Percentiles rank a stretch among this genome's conserved stretches.
These are phyloP conservation scores for Rhododendron griersonianum DNA, from an alignment of 148 eudicot species.

Conservation along the genomic window DNA sequence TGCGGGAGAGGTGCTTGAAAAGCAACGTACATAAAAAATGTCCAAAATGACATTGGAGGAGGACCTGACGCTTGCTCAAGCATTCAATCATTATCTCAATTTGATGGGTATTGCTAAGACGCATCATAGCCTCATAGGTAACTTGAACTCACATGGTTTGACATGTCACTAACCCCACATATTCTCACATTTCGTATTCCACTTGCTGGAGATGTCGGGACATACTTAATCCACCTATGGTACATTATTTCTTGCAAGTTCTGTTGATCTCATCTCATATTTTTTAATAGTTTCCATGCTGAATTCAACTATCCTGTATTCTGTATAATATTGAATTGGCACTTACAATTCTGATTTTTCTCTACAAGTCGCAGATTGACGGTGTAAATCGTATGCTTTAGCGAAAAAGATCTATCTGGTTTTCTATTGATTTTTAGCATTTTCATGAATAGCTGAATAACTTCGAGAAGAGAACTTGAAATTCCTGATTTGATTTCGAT, in stretches of 20 bases:
- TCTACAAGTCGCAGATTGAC: background rate
- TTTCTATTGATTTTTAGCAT: background rate
- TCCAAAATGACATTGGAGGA: slow-evolving; percentile 79
- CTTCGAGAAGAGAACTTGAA: background rate
- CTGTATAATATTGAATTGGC: background rate
- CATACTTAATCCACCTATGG: background rate
- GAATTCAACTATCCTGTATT: background rate
- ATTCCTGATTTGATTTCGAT: background rate
- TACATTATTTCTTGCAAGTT: background rate
- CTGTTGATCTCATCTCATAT: background rate
- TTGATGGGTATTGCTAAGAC: slow-evolving; percentile 85
- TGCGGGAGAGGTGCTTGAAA: slow-evolving; percentile 73
- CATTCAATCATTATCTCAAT: slow-evolving; percentile 74
- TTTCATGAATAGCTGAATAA: background rate
- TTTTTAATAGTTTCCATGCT: background rate
- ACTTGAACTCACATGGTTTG: background rate
- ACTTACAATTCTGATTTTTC: background rate
- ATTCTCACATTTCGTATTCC: background rate
- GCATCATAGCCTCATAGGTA: slow-evolving; percentile 94
- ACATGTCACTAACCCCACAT: background rate
- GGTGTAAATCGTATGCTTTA: background rate
- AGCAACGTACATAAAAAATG: slow-evolving; percentile 65
- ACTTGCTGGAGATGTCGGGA: background rate
- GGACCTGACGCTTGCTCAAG: slow-evolving; percentile 58
- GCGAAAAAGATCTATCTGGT: background rate